Base-by-base conservation (phyloP, 108 stramenopile genomes). In the Cyclotella baltica region DNA sequence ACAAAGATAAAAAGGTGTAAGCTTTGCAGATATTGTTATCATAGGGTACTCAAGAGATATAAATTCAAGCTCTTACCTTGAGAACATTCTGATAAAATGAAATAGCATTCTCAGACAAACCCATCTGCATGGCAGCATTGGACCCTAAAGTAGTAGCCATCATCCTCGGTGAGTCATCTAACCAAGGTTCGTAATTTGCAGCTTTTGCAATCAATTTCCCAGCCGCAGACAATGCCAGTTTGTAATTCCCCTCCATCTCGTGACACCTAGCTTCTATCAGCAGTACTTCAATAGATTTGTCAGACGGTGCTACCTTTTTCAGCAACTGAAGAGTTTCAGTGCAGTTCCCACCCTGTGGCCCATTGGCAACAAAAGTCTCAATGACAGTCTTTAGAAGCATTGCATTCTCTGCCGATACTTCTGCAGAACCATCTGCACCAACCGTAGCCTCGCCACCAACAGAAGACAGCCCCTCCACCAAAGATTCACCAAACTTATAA, bases 231-330 rank as follows among this genome's bases (percentile, higher is more conserved):
- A 88, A 25, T 8, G 87, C 87, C 48, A 57, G 67, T 61, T 85
- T 83, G 82, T 85, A 71, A 73, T 85, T 81, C 2, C 87, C 84
- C 69, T 74, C 34, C 64, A 83, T 75, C 69, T 88, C 84, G 48
- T 80, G 85, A 47, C 85, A 88, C 31, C 87, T 81, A 1, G 87
- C 87, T 66, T 88, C 85, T 25, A 88, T 88, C 64, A 88, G 81
- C 20, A 85, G 65, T 13, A 88, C 56, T 23, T 83, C 85, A 0
- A 71, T 78, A 36, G 75, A 65, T 51, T 88, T 88, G 65, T 85
- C 81, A 4, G 80, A 76, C 23, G 75, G 82, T 16, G 83, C 37
- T 28, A 85, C 63, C 57, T 83, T 88, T 47, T 73, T 83, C 13
- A 85, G 40, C 15, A 88, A 59, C 62, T 83, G 75, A 22, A 88